Percentiles rank a stretch among this genome's conserved stretches.
Evolutionary conservation across 2,329 filamentous ascomycete species (phyloP).

Genomic region (Colletotrichum sp.): DNA sequence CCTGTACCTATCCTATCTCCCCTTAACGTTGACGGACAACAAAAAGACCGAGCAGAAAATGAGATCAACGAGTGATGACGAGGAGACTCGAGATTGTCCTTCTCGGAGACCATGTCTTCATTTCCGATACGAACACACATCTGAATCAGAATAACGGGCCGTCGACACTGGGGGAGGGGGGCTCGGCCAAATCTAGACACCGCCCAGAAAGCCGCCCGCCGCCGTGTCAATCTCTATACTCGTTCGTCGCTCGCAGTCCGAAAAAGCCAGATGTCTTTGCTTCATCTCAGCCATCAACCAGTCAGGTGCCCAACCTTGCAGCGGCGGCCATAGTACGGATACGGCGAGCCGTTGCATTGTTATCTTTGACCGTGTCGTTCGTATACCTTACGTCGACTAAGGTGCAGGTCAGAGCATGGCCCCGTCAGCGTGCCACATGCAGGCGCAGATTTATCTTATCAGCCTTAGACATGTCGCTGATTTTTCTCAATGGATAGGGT

Average conservation of each 20-base stretch:
- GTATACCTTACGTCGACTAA: background rate
- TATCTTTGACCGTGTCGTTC: background rate
- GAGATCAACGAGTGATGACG: slow-evolving; percentile 1
- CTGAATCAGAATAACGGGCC: background rate
- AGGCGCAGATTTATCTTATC: background rate
- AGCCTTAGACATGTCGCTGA: background rate
- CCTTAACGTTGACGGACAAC: background rate
- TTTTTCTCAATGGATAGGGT: background rate
- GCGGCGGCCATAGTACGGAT: background rate
- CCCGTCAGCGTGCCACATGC: background rate
- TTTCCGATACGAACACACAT: background rate
- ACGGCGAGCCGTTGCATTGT: background rate
- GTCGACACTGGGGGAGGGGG: background rate
- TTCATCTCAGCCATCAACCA: slow-evolving; percentile 1
- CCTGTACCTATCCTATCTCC: background rate
- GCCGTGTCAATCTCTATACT: background rate
- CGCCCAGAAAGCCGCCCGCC: background rate
- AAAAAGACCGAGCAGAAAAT: background rate
- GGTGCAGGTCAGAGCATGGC: background rate
- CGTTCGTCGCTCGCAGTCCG: background rate
- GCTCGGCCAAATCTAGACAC: background rate
- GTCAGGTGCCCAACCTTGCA: background rate
- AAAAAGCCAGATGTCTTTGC: background rate
- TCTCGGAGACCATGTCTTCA: background rate
- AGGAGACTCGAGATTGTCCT: background rate